Evolutionary conservation across 1,139 yeast species (phyloP).

Genomic region (Nakaseomyces sp.): DNA sequence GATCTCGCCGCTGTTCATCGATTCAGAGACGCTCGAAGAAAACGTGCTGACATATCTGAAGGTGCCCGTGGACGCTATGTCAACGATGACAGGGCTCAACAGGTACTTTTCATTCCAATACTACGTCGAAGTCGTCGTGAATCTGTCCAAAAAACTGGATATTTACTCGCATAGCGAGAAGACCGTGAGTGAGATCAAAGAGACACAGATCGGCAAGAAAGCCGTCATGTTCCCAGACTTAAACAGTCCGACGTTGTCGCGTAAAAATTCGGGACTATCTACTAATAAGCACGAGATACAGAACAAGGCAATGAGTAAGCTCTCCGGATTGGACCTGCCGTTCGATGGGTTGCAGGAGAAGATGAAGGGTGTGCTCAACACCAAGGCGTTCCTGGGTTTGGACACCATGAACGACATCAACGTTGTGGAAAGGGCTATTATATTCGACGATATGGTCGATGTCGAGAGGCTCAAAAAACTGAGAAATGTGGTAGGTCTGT

Average conservation of each 20-base stretch:
- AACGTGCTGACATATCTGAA: constrained; percentile 55
- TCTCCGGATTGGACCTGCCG: constrained; percentile 10
- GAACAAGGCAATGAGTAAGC: background rate
- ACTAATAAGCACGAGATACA: background rate
- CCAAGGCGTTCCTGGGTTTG: constrained; percentile 5
- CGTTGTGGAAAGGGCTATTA: constrained; percentile 16
- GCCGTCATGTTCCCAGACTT: background rate
- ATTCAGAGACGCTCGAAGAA: constrained; percentile 52
- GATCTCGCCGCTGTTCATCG: constrained; percentile 69
- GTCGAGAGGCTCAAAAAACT: constrained; percentile 68
- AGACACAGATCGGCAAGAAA: background rate
- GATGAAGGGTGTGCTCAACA: constrained; percentile 12
- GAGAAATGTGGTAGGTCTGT: constrained; percentile 68
- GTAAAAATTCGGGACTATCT: background rate
- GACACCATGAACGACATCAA: background rate
- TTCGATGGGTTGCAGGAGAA: constrained; percentile 14
- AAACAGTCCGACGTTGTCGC: background rate
- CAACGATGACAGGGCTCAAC: constrained; percentile 62
- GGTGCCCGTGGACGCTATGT: constrained; percentile 80
- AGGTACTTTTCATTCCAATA: constrained; percentile 75
- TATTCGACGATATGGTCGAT: constrained; percentile 46
- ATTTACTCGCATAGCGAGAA: constrained; percentile 20
- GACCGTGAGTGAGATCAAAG: background rate
- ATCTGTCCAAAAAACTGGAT: constrained; percentile 44
- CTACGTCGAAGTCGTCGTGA: constrained; percentile 72